Base-by-base conservation (phyloP, 2,329 filamentous ascomycete genomes). In the Colletotrichum sidae region DNA sequence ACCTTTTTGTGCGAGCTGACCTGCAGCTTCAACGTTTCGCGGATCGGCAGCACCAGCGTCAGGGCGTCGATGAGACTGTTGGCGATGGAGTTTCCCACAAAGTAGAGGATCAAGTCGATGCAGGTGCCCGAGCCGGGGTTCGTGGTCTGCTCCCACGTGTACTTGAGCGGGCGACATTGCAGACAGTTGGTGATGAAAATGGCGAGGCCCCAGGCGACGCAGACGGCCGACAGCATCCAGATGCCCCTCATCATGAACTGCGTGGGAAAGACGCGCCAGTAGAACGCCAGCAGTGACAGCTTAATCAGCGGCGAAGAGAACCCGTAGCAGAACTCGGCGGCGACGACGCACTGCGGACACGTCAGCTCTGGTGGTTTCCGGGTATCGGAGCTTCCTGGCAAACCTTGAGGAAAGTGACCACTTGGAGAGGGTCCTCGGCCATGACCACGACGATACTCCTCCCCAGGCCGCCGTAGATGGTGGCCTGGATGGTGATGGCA, bases 321-420 rank as follows among this genome's bases (percentile, higher is more conserved):
- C 25, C 52, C 62, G 37, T 60, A 66, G 50, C 54, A 68, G 46
- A 62, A 67, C 55, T 67, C 60, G 54, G 62, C 60, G 11, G 44
- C 46, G n/a, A 57, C 54, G 12, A 50, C 39, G 50, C 46, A 60
- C 57, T 60, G 9, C 1, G 4, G 10, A 15, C 4, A 12, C 0
- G n/a, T 59, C 12, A 59, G 47, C 34, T 46, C 12, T 10, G 12
- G 37, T 10, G 10, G 45, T 34, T 45, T 13, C 25, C 25, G 25
- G 5, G 25, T 1, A 25, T 25, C 25, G 25, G 25, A 25, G 5
- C 4, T 1, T 8, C 8, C 6, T 37, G 8, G 38, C 55, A n/a
- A 2, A 60, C 57, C 57, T 60, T 60, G 3, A 60, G 8, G 4
- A 60, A 60, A 6, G 9, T 37, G 34, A 55, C 37, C 41, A 60